These are phyloP conservation scores for Solanum paucissectum DNA, from an alignment of 257 asterid species.

Conservation along the genomic window DNA sequence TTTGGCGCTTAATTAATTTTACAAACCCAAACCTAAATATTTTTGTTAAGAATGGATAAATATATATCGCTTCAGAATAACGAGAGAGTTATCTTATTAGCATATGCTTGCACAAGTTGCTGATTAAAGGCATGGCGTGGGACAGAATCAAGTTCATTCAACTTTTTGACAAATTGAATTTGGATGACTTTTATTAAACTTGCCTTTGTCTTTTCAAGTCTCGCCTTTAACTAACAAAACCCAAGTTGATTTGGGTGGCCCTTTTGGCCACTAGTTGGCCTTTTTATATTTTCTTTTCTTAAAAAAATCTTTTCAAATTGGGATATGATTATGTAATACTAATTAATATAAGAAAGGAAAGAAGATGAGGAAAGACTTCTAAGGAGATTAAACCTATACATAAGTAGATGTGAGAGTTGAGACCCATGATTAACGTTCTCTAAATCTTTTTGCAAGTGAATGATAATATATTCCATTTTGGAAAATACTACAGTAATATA, in stretches of 20 bases:
- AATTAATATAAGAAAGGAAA: background rate
- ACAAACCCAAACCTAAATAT: background rate
- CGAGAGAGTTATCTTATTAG: background rate
- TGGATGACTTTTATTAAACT: background rate
- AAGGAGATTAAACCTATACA: background rate
- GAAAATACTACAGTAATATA: background rate
- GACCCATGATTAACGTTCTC: background rate
- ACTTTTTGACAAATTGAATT: background rate
- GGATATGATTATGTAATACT: background rate
- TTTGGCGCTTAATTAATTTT: background rate
- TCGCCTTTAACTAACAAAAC: background rate
- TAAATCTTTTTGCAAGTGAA: background rate
- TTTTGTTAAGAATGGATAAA: background rate
- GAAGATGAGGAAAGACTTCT: background rate
- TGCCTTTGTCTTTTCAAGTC: background rate
- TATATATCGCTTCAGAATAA: background rate
- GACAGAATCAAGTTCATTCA: background rate
- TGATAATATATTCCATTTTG: background rate
- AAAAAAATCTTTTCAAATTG: background rate
- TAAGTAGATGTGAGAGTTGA: background rate
- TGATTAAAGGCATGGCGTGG: background rate
- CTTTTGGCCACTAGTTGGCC: background rate
- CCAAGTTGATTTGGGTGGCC: background rate
- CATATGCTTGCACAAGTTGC: background rate
- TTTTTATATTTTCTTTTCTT: background rate